Conservation (phyloP, 768 basidiomycete species). For the Lanmaoa pseudosensibilis region DNA sequence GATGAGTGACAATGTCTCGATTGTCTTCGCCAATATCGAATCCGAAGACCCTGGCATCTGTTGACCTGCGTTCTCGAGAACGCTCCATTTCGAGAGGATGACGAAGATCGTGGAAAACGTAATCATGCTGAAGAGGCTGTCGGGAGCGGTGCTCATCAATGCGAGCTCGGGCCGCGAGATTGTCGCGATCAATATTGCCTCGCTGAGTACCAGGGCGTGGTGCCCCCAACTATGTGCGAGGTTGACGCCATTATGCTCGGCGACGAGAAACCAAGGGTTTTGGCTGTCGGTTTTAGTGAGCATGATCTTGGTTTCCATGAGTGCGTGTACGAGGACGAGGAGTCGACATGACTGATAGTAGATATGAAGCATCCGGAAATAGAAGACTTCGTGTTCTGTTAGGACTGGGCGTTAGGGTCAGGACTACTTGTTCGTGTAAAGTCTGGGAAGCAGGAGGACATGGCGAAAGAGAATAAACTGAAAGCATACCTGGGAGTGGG, state of each 20-base stretch:
- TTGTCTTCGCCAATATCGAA: conserved; percentile 34
- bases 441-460: neutral
- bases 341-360: conserved; percentile 43
- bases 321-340: conserved; percentile 38
- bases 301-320: conserved; percentile 25
- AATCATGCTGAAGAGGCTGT: conserved; percentile 42
- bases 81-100: conserved; percentile 43
- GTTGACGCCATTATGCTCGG: conserved; percentile 36
- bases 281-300: conserved; percentile 18
- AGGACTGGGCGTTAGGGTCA: conserved; percentile 38
- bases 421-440: conserved; percentile 9
- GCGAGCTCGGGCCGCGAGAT: conserved; percentile 36
- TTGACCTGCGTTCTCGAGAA: conserved; percentile 35
- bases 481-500: conserved; percentile 38
- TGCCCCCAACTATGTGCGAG: conserved; percentile 38
- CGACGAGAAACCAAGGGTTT: conserved; percentile 34
- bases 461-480: neutral
- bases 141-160: conserved; percentile 43
- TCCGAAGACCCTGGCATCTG: conserved; percentile 41
- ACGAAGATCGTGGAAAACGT: conserved; percentile 45
- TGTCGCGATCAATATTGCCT: conserved; percentile 36
- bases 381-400: conserved; percentile 42
- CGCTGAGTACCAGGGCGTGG: conserved; percentile 38
- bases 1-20: conserved; percentile 36
- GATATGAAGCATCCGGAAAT: conserved; percentile 42